phyloP scores from a whole-genome alignment of 352 stramenopile species.

The Stephanocyclus meneghinianus region DNA sequence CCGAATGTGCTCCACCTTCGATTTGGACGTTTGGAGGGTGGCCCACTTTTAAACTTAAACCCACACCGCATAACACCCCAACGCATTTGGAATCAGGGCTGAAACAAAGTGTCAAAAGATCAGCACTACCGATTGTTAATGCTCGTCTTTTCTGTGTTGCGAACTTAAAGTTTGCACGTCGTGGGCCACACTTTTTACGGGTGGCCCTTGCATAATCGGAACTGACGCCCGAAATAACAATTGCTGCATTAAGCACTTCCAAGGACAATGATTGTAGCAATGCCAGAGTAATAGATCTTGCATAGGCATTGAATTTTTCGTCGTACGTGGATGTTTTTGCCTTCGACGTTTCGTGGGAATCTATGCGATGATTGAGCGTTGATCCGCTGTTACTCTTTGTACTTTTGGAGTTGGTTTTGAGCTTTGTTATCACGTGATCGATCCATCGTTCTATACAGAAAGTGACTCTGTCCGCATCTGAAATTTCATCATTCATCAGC shows the following conservation, averaged over 20 bases:
- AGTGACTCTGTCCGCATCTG: constrained; percentile 42
- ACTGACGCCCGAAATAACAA: constrained; percentile 38
- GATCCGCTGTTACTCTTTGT: background rate
- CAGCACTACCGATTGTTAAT: constrained; percentile 24
- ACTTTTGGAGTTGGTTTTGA: background rate
- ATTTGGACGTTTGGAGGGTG: background rate
- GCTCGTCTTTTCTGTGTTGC: constrained; percentile 20
- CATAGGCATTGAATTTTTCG: constrained; percentile 37
- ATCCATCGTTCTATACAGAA: constrained; percentile 54
- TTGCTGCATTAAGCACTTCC: constrained; percentile 27
- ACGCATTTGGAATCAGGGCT: constrained; percentile 27
- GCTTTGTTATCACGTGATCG: constrained; percentile 18
- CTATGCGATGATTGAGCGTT: background rate
- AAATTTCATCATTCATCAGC: constrained; percentile 40
- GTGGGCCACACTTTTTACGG: constrained; percentile 22
- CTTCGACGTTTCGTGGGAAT: background rate
- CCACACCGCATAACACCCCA: constrained; percentile 26
- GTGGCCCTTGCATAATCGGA: constrained; percentile 31
- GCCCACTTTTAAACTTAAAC: constrained; percentile 31
- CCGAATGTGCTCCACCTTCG: background rate
- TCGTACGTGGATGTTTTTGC: constrained; percentile 19
- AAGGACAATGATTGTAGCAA: constrained; percentile 36
- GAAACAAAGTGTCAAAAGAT: constrained; percentile 30
- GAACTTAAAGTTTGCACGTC: constrained; percentile 31
- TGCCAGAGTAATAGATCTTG: background rate